These are phyloP conservation scores for Aspergillus versicolor DNA, from an alignment of 2,329 filamentous ascomycete species.

Conservation along the genomic window DNA sequence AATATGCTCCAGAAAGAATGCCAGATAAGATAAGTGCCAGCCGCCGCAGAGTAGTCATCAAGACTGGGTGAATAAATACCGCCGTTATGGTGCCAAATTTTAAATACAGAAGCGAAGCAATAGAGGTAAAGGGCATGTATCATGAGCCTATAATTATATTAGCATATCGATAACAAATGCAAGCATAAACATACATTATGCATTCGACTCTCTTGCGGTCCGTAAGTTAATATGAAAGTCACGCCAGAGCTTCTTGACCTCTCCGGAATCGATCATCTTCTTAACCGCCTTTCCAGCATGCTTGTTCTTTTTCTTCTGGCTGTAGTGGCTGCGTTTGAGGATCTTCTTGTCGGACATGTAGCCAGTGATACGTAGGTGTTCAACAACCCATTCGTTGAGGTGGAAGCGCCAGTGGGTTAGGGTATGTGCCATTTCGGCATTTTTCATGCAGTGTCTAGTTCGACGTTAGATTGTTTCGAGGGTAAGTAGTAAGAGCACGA, in stretches of 20 bases:
- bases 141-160: neutral
- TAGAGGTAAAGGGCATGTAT: too few relatives aligned
- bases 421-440: constrained; percentile 68
- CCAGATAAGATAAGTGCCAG: too few relatives aligned
- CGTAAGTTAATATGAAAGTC: constrained; percentile 66
- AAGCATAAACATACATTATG: constrained; percentile 19
- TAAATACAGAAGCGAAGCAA: too few relatives aligned
- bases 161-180: neutral
- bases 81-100: too few relatives aligned
- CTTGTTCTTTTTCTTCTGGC: constrained; percentile 57
- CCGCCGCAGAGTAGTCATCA: too few relatives aligned
- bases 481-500: constrained; percentile 15
- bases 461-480: neutral
- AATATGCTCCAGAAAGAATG: too few relatives aligned
- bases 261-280: constrained; percentile 59
- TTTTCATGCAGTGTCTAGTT: constrained; percentile 56
- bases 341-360: constrained; percentile 59
- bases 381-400: constrained; percentile 70
- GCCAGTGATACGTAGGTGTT: constrained; percentile 58
- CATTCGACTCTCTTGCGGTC: constrained; percentile 54
- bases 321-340: constrained; percentile 61
- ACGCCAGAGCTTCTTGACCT: constrained; percentile 61
- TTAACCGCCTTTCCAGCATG: constrained; percentile 65
- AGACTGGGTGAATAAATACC: too few relatives aligned
- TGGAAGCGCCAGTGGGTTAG: constrained; percentile 74